phyloP scores from a whole-genome alignment of 192 early-diverging fungal species.

The Dispira parvispora region DNA sequence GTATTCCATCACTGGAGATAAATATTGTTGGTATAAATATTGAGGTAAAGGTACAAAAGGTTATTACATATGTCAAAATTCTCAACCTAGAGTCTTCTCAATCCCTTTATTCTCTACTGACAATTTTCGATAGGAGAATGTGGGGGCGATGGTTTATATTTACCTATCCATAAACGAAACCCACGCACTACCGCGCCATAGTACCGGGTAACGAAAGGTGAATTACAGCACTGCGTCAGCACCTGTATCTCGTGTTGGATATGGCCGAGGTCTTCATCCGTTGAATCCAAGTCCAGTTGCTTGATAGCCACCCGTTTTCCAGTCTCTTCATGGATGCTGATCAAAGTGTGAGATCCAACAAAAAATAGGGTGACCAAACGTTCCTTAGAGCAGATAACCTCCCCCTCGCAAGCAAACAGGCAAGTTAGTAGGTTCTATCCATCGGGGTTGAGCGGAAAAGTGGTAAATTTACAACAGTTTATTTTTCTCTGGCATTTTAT shows the following conservation, averaged over 20 bases:
- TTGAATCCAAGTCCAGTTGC: slow-evolving; percentile 31
- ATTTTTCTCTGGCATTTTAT: no score
- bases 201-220: slow-evolving; percentile 28
- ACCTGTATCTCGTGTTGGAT: slow-evolving; percentile 34
- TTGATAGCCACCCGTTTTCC: slow-evolving; percentile 30
- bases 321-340: slow-evolving; percentile 28
- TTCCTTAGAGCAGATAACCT: no score
- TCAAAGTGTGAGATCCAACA: no score
- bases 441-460: no score
- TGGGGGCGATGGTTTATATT: slow-evolving; percentile 1
- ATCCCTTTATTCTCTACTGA: neutral
- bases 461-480: no score
- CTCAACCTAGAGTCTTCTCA: neutral
- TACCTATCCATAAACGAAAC: slow-evolving; percentile 34
- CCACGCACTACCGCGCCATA: slow-evolving; percentile 31
- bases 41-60: no score
- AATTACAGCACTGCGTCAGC: slow-evolving; percentile 27
- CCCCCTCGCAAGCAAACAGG: no score
- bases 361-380: no score
- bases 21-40: no score
- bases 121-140: neutral
- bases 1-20: slow-evolving; percentile 30
- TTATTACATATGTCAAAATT: neutral
- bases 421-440: no score
- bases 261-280: slow-evolving; percentile 33